A percentile compares a stretch with the other conserved stretches of the same genome.
Conservation (phyloP, 345 rosid species). For the Heritiera fomes region DNA sequence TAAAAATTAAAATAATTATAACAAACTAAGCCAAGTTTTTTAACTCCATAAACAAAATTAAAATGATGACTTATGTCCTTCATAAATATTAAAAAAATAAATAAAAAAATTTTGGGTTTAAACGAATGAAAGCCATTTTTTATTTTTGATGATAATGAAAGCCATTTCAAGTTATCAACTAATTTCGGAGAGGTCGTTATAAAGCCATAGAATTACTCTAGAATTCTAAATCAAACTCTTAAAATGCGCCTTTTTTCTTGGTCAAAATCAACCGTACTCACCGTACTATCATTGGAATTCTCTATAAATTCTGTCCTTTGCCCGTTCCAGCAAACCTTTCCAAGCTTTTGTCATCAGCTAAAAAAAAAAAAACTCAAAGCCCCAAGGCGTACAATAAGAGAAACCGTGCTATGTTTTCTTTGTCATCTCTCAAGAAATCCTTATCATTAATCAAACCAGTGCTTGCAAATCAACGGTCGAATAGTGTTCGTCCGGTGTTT, state of each 20-base stretch:
- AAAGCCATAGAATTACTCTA: neutral
- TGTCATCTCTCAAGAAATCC: conserved; percentile 31
- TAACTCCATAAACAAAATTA: too few relatives aligned
- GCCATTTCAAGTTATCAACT: neutral
- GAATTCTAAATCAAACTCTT: conserved; percentile 8
- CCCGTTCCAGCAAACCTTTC: neutral
- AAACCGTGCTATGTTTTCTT: conserved; percentile 34
- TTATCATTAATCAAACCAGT: conserved; percentile 25
- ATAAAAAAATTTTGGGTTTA: too few relatives aligned
- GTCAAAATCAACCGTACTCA: conserved; percentile 25
- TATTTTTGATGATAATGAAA: too few relatives aligned
- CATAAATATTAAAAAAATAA: too few relatives aligned
- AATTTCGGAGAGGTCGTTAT: neutral
- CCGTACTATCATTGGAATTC: neutral
- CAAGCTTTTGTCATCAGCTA: neutral
- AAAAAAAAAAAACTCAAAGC: neutral
- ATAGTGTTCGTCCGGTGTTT: neutral
- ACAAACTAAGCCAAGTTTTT: too few relatives aligned
- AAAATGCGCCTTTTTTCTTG: conserved; percentile 24
- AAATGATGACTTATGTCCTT: too few relatives aligned
- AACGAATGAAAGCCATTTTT: neutral
- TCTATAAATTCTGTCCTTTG: neutral
- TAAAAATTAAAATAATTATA: too few relatives aligned
- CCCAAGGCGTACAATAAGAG: neutral
- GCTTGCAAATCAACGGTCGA: conserved; percentile 7